Evolutionary conservation across 2,329 filamentous ascomycete species (phyloP).

Genomic region (Ambrosiella beaveri): DNA sequence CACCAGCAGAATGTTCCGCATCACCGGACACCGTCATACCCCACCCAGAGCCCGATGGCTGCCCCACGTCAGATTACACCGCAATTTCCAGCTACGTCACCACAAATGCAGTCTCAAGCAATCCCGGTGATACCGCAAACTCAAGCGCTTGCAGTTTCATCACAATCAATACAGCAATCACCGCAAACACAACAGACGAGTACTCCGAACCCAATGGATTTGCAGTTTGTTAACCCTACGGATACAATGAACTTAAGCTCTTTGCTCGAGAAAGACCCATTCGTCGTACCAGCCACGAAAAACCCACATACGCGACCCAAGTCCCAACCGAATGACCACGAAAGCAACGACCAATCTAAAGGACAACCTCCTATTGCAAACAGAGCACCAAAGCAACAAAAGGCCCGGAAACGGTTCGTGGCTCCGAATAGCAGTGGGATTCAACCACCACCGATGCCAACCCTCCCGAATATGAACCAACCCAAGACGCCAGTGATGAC

Average conservation of each 20-base stretch:
- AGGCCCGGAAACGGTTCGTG: not conserved
- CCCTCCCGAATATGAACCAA: slow-evolving; percentile 11
- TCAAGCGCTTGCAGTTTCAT: not conserved
- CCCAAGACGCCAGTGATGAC: slow-evolving; percentile 11
- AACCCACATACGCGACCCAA: not conserved
- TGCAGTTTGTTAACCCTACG: slow-evolving; percentile 11
- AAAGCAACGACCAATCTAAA: not conserved
- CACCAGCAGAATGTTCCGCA: slow-evolving; percentile 16
- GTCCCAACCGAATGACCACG: not conserved
- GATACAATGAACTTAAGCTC: slow-evolving; percentile 10
- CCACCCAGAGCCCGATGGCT: slow-evolving; percentile 6
- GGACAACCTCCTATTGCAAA: not conserved
- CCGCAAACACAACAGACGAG: slow-evolving; percentile 5
- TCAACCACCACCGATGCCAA: slow-evolving; percentile 17
- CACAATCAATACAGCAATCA: slow-evolving; percentile 1
- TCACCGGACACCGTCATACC: slow-evolving; percentile 7
- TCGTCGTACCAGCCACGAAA: slow-evolving; percentile 5
- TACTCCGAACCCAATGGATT: slow-evolving; percentile 14
- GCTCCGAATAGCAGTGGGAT: not conserved
- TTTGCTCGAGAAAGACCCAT: slow-evolving; percentile 6
- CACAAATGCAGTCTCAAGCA: slow-evolving; percentile 14
- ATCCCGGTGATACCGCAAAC: not conserved
- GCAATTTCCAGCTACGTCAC: slow-evolving; percentile 15
- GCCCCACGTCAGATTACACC: slow-evolving; percentile 10
- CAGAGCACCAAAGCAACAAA: not conserved